Percentiles rank a stretch among this genome's conserved stretches.
phyloP scores from a whole-genome alignment of 1,284 basidiomycete genomes.

The Cutaneotrichosporon sp. region DNA sequence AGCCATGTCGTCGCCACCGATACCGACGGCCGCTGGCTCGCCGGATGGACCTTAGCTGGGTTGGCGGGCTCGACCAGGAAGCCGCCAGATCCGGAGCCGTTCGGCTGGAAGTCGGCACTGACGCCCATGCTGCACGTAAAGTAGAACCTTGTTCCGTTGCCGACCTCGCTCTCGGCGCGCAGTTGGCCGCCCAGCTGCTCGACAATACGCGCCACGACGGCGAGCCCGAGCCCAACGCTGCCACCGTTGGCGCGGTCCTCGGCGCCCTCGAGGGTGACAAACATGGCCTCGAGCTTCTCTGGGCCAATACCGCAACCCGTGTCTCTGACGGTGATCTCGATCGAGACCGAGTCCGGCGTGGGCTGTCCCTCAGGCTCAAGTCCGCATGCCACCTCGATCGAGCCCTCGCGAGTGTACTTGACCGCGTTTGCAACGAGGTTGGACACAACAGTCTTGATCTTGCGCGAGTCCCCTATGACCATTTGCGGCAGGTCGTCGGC shows the following conservation, averaged over 20 bases:
- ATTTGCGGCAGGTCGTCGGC: conserved; percentile 58
- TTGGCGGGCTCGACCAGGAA: background rate
- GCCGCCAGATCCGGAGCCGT: background rate
- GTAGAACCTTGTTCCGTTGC: conserved; percentile 67
- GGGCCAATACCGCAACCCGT: conserved; percentile 74
- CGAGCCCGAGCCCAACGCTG: conserved; percentile 65
- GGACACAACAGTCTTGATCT: conserved; percentile 76
- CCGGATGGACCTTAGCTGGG: background rate
- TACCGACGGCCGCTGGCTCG: background rate
- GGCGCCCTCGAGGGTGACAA: conserved; percentile 82
- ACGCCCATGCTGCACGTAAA: conserved; percentile 44
- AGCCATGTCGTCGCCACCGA: background rate
- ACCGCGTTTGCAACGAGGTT: conserved; percentile 83
- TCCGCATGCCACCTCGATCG: conserved; percentile 64
- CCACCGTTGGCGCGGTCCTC: conserved; percentile 56
- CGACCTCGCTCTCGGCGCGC: conserved; percentile 70
- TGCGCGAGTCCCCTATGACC: conserved; percentile 70
- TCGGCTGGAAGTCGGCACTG: background rate
- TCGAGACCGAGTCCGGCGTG: conserved; percentile 54
- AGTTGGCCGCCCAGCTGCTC: conserved; percentile 77
- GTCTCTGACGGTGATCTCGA: conserved; percentile 74
- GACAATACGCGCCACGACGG: conserved; percentile 78
- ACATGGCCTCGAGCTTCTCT: conserved; percentile 74
- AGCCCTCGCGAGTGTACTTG: conserved; percentile 70
- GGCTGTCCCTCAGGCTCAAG: conserved; percentile 10